These are phyloP conservation scores for Syzygium aqueum DNA, from an alignment of 345 rosid genomes.

Conservation along the genomic window DNA sequence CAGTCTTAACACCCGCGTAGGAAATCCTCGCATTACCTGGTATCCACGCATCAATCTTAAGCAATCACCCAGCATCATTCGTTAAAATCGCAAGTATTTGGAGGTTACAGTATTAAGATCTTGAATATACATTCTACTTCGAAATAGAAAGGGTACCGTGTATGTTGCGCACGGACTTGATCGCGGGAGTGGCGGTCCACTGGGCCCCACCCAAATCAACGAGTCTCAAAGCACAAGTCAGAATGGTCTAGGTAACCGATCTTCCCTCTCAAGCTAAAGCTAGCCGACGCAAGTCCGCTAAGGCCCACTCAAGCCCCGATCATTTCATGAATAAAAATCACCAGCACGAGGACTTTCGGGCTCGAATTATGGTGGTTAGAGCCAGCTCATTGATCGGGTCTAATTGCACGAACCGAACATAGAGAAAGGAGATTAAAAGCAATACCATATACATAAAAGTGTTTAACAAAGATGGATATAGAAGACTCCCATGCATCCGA, in stretches of 20 bases:
- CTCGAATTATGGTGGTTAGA: neutral
- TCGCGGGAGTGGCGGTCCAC: neutral
- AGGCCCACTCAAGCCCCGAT: neutral
- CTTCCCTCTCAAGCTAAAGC: neutral
- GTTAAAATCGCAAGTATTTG: neutral
- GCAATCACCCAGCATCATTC: neutral
- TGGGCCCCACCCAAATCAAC: neutral
- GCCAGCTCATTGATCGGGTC: neutral
- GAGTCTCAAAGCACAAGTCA: neutral
- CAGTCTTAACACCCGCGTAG: fast-evolving
- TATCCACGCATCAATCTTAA: neutral
- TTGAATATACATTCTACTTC: neutral
- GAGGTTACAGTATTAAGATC: neutral
- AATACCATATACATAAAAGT: neutral
- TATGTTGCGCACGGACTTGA: neutral
- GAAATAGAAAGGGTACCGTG: neutral
- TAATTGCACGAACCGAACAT: neutral
- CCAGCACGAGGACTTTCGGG: neutral
- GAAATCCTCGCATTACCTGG: no score
- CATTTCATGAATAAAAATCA: neutral
- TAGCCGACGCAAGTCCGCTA: neutral
- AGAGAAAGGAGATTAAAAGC: neutral
- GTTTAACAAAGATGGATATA: neutral
- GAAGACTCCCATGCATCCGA: neutral
- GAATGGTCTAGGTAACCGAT: neutral